These are phyloP conservation scores for Kodamaea neixiangensis DNA, from an alignment of 805 yeast species.

Conservation along the genomic window DNA sequence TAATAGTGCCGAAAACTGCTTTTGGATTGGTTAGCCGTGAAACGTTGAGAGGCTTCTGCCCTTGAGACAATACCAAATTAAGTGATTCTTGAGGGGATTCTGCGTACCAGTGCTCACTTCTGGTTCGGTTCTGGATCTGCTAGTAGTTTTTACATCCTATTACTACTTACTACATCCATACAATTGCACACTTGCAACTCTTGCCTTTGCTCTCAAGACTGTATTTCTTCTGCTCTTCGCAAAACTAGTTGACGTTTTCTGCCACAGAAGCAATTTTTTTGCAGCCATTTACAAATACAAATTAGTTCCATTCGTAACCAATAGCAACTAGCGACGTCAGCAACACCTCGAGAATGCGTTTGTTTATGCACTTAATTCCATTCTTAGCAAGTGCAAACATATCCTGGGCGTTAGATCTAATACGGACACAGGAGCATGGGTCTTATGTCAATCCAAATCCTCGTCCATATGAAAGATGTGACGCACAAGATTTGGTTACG, in stretches of 20 bases:
- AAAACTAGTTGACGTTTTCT: background rate
- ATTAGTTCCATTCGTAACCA: background rate
- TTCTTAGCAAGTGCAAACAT: background rate
- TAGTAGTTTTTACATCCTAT: too few relatives aligned
- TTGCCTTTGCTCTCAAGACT: too few relatives aligned
- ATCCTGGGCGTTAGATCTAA: background rate
- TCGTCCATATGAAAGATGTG: slow-evolving; percentile 41
- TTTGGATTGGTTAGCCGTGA: too few relatives aligned
- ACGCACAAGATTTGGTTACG: slow-evolving; percentile 43
- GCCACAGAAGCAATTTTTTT: slow-evolving; percentile 2
- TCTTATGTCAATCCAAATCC: slow-evolving; percentile 51
- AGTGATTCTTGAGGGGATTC: too few relatives aligned
- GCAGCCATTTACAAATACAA: background rate
- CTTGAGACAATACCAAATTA: too few relatives aligned
- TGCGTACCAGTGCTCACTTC: too few relatives aligned
- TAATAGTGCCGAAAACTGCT: too few relatives aligned
- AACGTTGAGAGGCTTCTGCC: too few relatives aligned
- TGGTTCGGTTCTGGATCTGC: too few relatives aligned
- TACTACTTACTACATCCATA: too few relatives aligned
- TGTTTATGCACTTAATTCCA: background rate
- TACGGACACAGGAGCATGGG: slow-evolving; percentile 30
- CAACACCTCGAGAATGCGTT: background rate
- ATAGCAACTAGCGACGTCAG: background rate
- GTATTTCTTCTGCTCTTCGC: background rate
- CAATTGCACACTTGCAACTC: too few relatives aligned